Percentiles rank a stretch among this genome's conserved stretches.
phyloP scores from a whole-genome alignment of 2,329 filamentous ascomycete genomes.

The Exophiala alcalophila region DNA sequence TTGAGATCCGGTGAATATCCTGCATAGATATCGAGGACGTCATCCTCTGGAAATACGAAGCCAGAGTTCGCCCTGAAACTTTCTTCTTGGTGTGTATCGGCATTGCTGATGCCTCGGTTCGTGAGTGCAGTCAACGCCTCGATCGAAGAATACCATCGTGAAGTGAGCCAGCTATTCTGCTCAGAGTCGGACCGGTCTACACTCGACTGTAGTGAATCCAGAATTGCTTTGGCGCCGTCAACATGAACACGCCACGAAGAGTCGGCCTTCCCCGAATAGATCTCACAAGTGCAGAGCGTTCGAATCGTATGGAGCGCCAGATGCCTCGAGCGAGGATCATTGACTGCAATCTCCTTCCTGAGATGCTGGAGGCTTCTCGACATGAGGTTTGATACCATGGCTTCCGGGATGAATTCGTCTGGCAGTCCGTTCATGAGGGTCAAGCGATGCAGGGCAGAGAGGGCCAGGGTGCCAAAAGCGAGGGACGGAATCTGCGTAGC shows the following conservation, averaged over 20 bases:
- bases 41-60: too few relatives aligned
- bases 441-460: constrained; percentile 44
- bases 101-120: too few relatives aligned
- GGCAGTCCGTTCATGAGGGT: constrained; percentile 37
- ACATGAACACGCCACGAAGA: constrained; percentile 44
- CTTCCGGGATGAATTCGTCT: constrained; percentile 37
- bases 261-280: too few relatives aligned
- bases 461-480: constrained; percentile 43
- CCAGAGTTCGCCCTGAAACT: too few relatives aligned
- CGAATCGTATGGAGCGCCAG: constrained; percentile 38
- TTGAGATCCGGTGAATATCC: constrained; percentile 12
- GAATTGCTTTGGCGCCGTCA: constrained; percentile 42
- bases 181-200: constrained; percentile 25
- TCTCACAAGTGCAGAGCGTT: constrained; percentile 45
- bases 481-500: constrained; percentile 43
- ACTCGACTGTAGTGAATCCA: not conserved
- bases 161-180: constrained; percentile 31
- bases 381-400: constrained; percentile 40
- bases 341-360: constrained; percentile 40
- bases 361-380: constrained; percentile 43
- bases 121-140: constrained; percentile 15
- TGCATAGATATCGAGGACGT: constrained; percentile 12
- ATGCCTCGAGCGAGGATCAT: too few relatives aligned
- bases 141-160: constrained; percentile 36
- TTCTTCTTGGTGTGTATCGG: too few relatives aligned